phyloP scores from a whole-genome alignment of 2,329 filamentous ascomycete genomes.

The Xylariaceae sp. region DNA sequence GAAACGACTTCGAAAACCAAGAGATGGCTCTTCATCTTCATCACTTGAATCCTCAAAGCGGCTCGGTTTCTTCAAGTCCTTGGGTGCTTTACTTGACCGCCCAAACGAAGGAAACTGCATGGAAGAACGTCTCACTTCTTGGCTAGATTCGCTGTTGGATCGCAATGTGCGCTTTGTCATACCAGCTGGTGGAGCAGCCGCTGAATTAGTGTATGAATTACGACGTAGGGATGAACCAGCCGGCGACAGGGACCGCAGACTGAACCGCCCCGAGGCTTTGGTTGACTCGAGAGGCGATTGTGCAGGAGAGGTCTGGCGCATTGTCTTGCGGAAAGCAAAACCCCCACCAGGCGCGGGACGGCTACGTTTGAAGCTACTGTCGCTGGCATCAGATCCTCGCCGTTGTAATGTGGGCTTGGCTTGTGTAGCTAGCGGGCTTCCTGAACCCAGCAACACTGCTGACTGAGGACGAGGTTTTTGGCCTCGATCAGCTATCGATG shows the following conservation, averaged over 20 bases:
- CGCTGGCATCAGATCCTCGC: slow-evolving; percentile 68
- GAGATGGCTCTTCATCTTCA: slow-evolving; percentile 53
- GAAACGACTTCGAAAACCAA: slow-evolving; percentile 63
- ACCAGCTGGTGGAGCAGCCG: slow-evolving; percentile 46
- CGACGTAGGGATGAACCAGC: slow-evolving; percentile 60
- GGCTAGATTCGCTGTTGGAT: slow-evolving; percentile 44
- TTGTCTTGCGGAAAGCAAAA: slow-evolving; percentile 72
- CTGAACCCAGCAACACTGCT: slow-evolving; percentile 9
- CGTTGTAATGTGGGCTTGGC: slow-evolving; percentile 51
- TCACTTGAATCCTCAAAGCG: slow-evolving; percentile 69
- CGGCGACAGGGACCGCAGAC: slow-evolving; percentile 74
- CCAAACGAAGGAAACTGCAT: slow-evolving; percentile 53
- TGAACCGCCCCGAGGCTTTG: slow-evolving; percentile 65
- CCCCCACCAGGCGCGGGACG: slow-evolving; percentile 54
- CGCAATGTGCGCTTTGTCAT: slow-evolving; percentile 55
- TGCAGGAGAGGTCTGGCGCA: slow-evolving; percentile 61
- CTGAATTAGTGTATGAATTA: slow-evolving; percentile 48
- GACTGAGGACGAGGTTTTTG: slow-evolving; percentile 18
- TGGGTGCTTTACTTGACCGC: slow-evolving; percentile 45
- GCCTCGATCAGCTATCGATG: slow-evolving; percentile 10
- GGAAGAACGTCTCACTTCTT: slow-evolving; percentile 43
- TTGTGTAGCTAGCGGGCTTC: slow-evolving; percentile 17
- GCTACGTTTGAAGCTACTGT: slow-evolving; percentile 81
- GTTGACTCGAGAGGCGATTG: slow-evolving; percentile 46
- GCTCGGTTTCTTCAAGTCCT: slow-evolving; percentile 43